Evolutionary conservation across 805 yeast species (phyloP).

Genomic region (Starmerella apicola): DNA sequence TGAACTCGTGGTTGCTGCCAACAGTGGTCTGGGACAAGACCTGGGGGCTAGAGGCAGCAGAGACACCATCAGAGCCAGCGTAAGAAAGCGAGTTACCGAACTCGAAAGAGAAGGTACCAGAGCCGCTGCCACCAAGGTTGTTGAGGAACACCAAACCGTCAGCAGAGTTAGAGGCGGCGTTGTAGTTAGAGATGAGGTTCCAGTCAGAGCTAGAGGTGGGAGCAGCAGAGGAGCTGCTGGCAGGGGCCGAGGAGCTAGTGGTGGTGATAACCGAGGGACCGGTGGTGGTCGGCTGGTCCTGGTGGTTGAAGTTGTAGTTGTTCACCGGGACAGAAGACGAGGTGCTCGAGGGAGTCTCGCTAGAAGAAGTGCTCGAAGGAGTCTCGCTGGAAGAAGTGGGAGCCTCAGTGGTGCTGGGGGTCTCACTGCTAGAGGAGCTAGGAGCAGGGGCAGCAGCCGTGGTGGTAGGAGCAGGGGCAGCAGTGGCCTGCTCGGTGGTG

Average conservation of each 20-base stretch:
- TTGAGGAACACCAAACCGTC: constrained; percentile 71
- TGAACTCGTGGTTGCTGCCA: constrained; percentile 62
- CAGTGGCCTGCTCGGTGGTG: background rate
- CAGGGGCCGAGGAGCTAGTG: constrained; percentile 17
- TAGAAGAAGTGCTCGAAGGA: background rate
- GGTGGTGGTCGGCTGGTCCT: constrained; percentile 19
- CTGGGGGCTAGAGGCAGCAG: constrained; percentile 56
- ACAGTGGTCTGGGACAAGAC: constrained; percentile 58
- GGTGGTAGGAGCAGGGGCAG: constrained; percentile 18
- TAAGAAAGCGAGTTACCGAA: constrained; percentile 91
- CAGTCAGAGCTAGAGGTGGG: constrained; percentile 40
- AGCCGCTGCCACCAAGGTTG: constrained; percentile 66
- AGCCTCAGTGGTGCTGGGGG: constrained; percentile 14
- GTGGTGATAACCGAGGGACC: constrained; percentile 21
- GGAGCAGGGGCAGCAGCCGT: constrained; percentile 24
- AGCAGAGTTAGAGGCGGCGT: constrained; percentile 50
- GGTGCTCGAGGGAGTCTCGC: constrained; percentile 6
- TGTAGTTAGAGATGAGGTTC: constrained; percentile 64
- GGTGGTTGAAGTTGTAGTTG: constrained; percentile 21
- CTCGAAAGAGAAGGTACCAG: constrained; percentile 76
- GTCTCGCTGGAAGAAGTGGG: constrained; percentile 4
- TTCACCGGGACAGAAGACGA: constrained; percentile 1
- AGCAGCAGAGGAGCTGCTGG: constrained; percentile 17
- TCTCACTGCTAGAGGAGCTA: constrained; percentile 12
- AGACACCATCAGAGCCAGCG: constrained; percentile 63